These are phyloP conservation scores for Sporothrix sp. DNA, from an alignment of 2,329 filamentous ascomycete species.

Conservation along the genomic window DNA sequence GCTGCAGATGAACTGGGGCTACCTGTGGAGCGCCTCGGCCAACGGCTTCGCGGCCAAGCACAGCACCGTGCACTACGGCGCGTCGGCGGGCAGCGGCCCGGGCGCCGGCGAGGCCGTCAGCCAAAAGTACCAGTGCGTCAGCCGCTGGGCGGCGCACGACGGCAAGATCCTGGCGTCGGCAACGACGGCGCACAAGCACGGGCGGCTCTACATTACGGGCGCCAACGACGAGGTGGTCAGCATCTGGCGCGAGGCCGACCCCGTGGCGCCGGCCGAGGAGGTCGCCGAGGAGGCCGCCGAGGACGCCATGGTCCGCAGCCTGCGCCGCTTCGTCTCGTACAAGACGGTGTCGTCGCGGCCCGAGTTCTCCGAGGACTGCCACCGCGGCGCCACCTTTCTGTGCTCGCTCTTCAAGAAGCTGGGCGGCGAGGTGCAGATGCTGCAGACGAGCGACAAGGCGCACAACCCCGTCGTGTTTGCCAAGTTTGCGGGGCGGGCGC, in stretches of 20 bases:
- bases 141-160: constrained; percentile 53
- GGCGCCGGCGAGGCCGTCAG: constrained; percentile 54
- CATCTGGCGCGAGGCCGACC: constrained; percentile 66
- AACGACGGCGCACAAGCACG: constrained; percentile 56
- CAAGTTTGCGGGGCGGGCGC: constrained; percentile 68
- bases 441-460: constrained; percentile 64
- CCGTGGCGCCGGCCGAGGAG: constrained; percentile 28
- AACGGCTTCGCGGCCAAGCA: constrained; percentile 73
- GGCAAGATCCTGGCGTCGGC: constrained; percentile 83
- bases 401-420: constrained; percentile 86
- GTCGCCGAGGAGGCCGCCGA: constrained; percentile 31
- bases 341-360: constrained; percentile 83
- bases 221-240: constrained; percentile 86
- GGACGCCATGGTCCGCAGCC: constrained; percentile 55
- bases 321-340: constrained; percentile 82
- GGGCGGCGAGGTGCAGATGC: constrained; percentile 78
- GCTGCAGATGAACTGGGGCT: constrained; percentile 74
- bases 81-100: constrained; percentile 30
- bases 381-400: constrained; percentile 82
- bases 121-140: constrained; percentile 27
- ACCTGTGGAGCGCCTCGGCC: constrained; percentile 81
- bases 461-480: constrained; percentile 93
- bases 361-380: constrained; percentile 83
- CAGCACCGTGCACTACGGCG: constrained; percentile 54
- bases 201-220: constrained; percentile 85